Evolutionary conservation across 345 rosid genomes (phyloP).

Genomic region (Capsella bursapastoris): DNA sequence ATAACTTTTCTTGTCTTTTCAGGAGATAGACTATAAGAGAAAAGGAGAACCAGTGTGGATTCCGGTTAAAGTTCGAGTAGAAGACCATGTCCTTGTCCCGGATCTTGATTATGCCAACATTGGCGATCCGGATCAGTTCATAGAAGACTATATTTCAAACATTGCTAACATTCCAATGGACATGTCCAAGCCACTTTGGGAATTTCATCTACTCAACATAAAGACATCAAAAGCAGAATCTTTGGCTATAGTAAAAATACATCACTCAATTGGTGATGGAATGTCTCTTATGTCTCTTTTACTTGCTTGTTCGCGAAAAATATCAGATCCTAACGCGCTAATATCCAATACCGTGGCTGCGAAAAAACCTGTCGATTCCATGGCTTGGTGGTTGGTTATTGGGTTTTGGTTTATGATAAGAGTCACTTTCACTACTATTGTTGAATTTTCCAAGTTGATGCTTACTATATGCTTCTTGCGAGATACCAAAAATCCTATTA

Average conservation of each 20-base stretch:
- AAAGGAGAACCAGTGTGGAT: conserved; percentile 54
- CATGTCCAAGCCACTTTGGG: conserved; percentile 68
- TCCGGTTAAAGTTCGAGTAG: conserved; percentile 37
- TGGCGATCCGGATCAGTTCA: conserved; percentile 51
- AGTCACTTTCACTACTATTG: conserved; percentile 52
- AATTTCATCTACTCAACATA: conserved; percentile 64
- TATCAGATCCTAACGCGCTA: conserved; percentile 54
- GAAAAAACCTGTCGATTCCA: not conserved
- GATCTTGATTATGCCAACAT: conserved; percentile 26
- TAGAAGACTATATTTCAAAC: conserved; percentile 63
- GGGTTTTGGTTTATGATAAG: conserved; percentile 45
- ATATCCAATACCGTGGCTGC: conserved; percentile 50
- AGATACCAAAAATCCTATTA: conserved; percentile 53
- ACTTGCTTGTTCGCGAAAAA: conserved; percentile 54
- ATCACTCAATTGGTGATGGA: conserved; percentile 47
- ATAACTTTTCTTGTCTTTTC: not conserved
- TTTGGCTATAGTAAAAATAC: conserved; percentile 41
- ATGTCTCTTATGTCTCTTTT: conserved; percentile 28
- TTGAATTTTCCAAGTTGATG: conserved; percentile 46
- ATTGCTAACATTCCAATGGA: conserved; percentile 57
- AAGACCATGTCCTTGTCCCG: conserved; percentile 46
- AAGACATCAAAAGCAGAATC: conserved; percentile 67
- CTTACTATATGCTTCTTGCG: conserved; percentile 46
- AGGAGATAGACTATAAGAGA: conserved; percentile 8
- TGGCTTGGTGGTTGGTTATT: conserved; percentile 42